Conservation (phyloP, 306 rosid species). For the Quercus aquifolioides region DNA sequence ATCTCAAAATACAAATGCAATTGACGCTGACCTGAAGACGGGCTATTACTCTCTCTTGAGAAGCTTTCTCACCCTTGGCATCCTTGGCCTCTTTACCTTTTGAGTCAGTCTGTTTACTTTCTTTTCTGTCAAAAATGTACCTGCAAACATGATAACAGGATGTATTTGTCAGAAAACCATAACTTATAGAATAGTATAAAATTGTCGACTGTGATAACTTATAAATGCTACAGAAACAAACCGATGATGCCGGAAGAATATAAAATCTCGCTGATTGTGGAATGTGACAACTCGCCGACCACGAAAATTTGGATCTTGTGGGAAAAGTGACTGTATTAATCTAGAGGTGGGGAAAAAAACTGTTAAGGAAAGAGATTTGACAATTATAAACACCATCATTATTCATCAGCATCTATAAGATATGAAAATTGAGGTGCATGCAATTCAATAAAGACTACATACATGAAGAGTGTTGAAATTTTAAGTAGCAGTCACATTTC, state of each 20-base stretch:
- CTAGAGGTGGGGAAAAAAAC: slow-evolving; percentile 33
- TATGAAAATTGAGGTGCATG: background rate
- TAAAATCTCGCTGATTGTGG: slow-evolving; percentile 92
- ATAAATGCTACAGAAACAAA: slow-evolving; percentile 19
- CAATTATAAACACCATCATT: slow-evolving; percentile 13
- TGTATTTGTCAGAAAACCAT: slow-evolving; percentile 17
- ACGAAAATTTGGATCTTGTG: slow-evolving; percentile 82
- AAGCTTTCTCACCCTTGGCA: slow-evolving; percentile 35
- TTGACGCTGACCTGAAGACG: slow-evolving; percentile 77
- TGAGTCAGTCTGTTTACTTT: slow-evolving; percentile 43
- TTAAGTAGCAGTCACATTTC: slow-evolving; percentile 6
- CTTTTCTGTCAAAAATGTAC: slow-evolving; percentile 82
- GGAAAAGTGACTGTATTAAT: slow-evolving; percentile 79
- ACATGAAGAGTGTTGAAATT: background rate
- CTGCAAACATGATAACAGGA: slow-evolving; percentile 31
- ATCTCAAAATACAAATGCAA: background rate
- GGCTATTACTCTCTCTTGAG: slow-evolving; percentile 50
- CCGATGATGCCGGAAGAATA: slow-evolving; percentile 94
- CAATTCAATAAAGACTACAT: background rate
- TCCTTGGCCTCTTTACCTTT: slow-evolving; percentile 53
- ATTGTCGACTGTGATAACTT: background rate
- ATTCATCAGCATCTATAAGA: background rate
- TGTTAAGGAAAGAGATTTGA: slow-evolving; percentile 7
- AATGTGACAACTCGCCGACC: slow-evolving; percentile 91
- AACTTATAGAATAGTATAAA: background rate